phyloP scores from a whole-genome alignment of 257 asterid species.

The Echites panduratus region DNA sequence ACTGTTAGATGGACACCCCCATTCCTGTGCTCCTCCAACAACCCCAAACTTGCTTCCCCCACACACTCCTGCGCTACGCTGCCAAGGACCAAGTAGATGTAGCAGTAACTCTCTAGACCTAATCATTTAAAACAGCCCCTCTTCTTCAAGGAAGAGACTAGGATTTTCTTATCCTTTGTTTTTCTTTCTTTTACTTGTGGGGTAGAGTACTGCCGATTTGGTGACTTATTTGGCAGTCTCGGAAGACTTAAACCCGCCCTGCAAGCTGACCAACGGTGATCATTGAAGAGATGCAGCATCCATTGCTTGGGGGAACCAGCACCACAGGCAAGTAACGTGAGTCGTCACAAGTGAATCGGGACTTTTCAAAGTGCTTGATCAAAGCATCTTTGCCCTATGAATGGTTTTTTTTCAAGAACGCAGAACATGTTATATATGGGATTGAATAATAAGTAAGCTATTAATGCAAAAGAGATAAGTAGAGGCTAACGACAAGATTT shows the following conservation, averaged over 20 bases:
- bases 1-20: background rate
- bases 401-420: background rate
- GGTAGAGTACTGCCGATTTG: background rate
- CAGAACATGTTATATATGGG: background rate
- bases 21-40: background rate
- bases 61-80: too few relatives aligned
- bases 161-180: too few relatives aligned
- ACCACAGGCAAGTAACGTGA: constrained; percentile 20
- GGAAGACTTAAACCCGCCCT: background rate
- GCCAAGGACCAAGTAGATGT: too few relatives aligned
- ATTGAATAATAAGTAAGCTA: background rate
- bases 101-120: too few relatives aligned
- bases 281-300: background rate
- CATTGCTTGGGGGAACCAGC: constrained; percentile 19
- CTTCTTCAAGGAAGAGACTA: background rate
- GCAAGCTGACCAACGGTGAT: constrained; percentile 12
- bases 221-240: background rate
- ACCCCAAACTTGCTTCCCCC: too few relatives aligned
- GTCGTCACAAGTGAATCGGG: constrained; percentile 9
- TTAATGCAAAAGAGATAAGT: background rate
- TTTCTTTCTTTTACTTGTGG: too few relatives aligned
- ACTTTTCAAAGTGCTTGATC: constrained; percentile 16
- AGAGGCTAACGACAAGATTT: background rate
- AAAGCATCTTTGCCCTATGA: constrained; percentile 23
- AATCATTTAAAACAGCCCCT: too few relatives aligned